Base-by-base conservation (phyloP, 140 eudicot genomes). In the Senecio squalidus region DNA sequence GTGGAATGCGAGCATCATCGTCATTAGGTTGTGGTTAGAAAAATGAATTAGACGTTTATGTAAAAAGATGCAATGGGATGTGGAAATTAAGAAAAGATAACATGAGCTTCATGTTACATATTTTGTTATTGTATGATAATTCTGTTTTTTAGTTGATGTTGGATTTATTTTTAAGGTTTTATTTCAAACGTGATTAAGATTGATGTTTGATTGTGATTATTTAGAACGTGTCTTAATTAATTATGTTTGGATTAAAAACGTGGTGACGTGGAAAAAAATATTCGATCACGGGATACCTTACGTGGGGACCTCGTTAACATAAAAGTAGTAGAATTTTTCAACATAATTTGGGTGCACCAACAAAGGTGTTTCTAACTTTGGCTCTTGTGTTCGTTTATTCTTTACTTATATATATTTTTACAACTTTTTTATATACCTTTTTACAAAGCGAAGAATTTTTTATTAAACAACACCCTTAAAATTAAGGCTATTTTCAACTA, bases 1-100 rank as follows among this genome's bases (percentile, higher is more conserved):
- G 47, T 65, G 14, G 97, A 89, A 53, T 89, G 97, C 66, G 69
- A 31, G 55, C 97, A 89, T 74, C 95, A 85, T 49, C 97, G 66
- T 53, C 95, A 89, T 62, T 71, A 78, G 70, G 13, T 56, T 3
- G n/a, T 14, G 62, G 17, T 1, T 20, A 1, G 11, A n/a, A 5
- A 28, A 30, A 1, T 7, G 33, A 13, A 46, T 61, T 24, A 14
- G 31, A 41, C 16, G n/a, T n/a, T 26, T 56, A 5, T 74, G 88
- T 74, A 82, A 38, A 82, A 75, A 72, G n/a, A 16, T 27, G 22
- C n/a, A n/a, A n/a, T n/a, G n/a, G n/a, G n/a, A n/a, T n/a, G n/a
- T n/a, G n/a, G n/a, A n/a, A n/a, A n/a, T n/a, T n/a, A 21, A 24
- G 23, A 39, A 27, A 43, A 28, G 40, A 20, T 15, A 39, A 71